A percentile compares a stretch with the other conserved stretches of the same genome.
These are phyloP conservation scores for Eucalyptus leucophloia DNA, from an alignment of 345 rosid genomes.

Conservation along the genomic window DNA sequence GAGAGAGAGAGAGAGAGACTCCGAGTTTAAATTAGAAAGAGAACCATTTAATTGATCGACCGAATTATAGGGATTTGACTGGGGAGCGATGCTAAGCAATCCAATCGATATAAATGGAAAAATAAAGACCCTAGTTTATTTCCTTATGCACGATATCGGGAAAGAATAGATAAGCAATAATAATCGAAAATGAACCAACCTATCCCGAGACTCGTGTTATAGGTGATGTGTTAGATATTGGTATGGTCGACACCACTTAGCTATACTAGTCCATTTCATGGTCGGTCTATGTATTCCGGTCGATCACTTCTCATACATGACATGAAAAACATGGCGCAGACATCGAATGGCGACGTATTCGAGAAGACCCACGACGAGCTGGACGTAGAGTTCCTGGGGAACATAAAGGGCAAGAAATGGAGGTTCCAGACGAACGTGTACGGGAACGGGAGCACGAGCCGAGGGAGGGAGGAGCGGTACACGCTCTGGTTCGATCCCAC, in stretches of 20 bases:
- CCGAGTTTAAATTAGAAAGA: neutral
- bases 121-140: neutral
- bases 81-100: neutral
- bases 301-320: neutral
- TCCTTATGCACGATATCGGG: neutral
- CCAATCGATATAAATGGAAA: neutral
- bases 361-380: slow-evolving; percentile 81
- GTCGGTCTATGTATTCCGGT: neutral
- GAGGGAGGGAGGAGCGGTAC: slow-evolving; percentile 94
- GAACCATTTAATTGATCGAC: neutral
- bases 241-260: neutral
- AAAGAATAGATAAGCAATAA: neutral
- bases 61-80: neutral
- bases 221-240: neutral
- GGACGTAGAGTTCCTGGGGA: slow-evolving; percentile 93
- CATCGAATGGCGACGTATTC: slow-evolving; percentile 77
- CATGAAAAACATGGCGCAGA: slow-evolving; percentile 10
- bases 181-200: neutral
- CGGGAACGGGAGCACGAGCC: slow-evolving; percentile 77
- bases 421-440: slow-evolving; percentile 89
- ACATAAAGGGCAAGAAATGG: slow-evolving; percentile 79
- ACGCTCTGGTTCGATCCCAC: slow-evolving; percentile 93
- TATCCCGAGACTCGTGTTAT: neutral
- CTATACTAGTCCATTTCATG: neutral
- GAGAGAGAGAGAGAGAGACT: neutral